phyloP scores from a whole-genome alignment of 177 flowering plant genomes.

The Vitis hybrid region DNA sequence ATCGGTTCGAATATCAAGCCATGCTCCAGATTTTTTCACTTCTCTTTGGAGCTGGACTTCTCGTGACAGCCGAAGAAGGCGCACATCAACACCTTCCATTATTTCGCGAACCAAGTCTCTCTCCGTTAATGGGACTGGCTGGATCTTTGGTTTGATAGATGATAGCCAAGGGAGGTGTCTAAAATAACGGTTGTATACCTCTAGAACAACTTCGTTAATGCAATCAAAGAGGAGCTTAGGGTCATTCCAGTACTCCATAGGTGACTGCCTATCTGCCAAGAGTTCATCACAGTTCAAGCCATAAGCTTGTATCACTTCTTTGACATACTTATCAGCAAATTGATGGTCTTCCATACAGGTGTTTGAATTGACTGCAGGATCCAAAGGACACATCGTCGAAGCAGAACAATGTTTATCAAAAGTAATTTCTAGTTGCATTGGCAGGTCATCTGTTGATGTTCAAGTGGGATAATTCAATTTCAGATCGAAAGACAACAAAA shows the following conservation, averaged over 20 bases:
- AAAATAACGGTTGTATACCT: conserved; percentile 5
- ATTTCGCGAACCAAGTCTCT: conserved; percentile 17
- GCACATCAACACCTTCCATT: conserved; percentile 14
- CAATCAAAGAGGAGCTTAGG: conserved; percentile 18
- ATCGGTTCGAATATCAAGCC: conserved; percentile 23
- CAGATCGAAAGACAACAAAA: background rate
- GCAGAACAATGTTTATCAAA: conserved; percentile 11
- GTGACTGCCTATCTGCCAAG: background rate
- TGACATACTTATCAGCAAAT: conserved; percentile 10
- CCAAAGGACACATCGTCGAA: background rate
- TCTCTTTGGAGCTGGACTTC: conserved; percentile 20
- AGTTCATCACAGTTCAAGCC: conserved; percentile 20
- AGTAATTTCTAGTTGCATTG: background rate
- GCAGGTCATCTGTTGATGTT: conserved; percentile 12
- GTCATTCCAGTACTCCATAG: conserved; percentile 8
- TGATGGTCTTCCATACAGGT: background rate
- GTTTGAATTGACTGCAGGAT: background rate
- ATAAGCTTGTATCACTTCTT: conserved; percentile 11
- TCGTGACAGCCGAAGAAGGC: background rate
- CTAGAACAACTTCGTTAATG: conserved; percentile 22
- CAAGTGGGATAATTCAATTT: background rate
- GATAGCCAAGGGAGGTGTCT: conserved; percentile 17
- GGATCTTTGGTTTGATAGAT: conserved; percentile 2
- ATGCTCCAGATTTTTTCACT: conserved; percentile 14
- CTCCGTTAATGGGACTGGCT: background rate